phyloP scores from a whole-genome alignment of 306 rosid species.

The Crataegus laevigata region DNA sequence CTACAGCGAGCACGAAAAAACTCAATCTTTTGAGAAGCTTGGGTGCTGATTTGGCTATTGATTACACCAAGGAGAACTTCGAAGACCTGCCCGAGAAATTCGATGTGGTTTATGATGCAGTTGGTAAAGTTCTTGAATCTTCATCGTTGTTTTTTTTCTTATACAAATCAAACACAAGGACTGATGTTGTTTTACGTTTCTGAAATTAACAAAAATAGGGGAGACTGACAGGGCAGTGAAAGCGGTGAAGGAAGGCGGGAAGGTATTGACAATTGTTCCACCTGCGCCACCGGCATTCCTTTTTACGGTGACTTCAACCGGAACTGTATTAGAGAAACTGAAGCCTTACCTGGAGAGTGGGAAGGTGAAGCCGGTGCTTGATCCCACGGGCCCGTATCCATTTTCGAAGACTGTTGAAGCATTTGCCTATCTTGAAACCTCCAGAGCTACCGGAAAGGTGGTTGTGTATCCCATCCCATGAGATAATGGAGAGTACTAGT shows the following conservation, averaged over 20 bases:
- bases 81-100: slow-evolving; percentile 56
- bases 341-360: slow-evolving; percentile 61
- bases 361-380: slow-evolving; percentile 57
- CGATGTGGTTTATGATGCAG: slow-evolving; percentile 56
- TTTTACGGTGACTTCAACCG: background rate
- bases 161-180: background rate
- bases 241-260: background rate
- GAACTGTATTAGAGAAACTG: slow-evolving; percentile 42
- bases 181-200: background rate
- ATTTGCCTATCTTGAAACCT: slow-evolving; percentile 42
- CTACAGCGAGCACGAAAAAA: slow-evolving; percentile 54
- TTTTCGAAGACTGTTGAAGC: slow-evolving; percentile 55
- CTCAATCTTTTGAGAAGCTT: slow-evolving; percentile 40
- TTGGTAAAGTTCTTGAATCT: slow-evolving; percentile 32
- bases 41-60: slow-evolving; percentile 54
- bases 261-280: background rate
- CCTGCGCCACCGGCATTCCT: background rate
- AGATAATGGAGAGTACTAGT: background rate
- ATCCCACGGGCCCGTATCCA: slow-evolving; percentile 55
- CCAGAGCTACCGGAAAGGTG: slow-evolving; percentile 53
- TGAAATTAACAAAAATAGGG: background rate
- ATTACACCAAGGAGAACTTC: slow-evolving; percentile 51
- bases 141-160: background rate
- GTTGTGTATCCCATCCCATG: slow-evolving; percentile 54
- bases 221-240: background rate